Evolutionary conservation across 208 protist genomes (phyloP), one percentile per base, ranked within the genome.

Genomic region (Acanthamoeba sp.): DNA sequence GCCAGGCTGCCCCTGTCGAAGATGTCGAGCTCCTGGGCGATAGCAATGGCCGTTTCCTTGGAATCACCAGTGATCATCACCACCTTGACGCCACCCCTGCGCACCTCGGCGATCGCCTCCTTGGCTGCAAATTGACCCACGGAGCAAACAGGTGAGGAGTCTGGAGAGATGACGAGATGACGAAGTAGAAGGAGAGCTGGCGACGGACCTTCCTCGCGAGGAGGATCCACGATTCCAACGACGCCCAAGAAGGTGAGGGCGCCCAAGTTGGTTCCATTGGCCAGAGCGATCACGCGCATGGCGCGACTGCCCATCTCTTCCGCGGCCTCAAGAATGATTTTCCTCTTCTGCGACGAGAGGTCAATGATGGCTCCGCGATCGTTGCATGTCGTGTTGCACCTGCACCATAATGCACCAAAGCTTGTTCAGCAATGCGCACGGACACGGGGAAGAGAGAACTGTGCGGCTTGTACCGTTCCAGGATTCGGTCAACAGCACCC

Each of bases 191-290:
- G 36, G 45, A 57, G 36, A 18, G 38, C 4, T 20, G 98, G 98
- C 5, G 95, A 96, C 12, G 48, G 42, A 27, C 99, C 98, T 91
- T 99, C 98, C 48, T 96, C 85, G 29, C 99, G 97, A 42, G 98
- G 98, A 2, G 99, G 99, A 95, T 99, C 99, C 14, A 98, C 95
- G 97, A 99, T 99, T 50, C 98, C 98, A 55, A 98, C 98, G 18
- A 98, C 91, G 16, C 98, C 98, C 27, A 98, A 93, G 96, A 99
- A 98, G 0, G 96, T 98, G 69, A 99, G 98, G 89, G 27, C 98
- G 87, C 40, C 98, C 45, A 42, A 32, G n/a, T 42, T 52, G 29
- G 62, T 52, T 32, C 95, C 92, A n/a, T 55, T 94, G 32, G 96
- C 96, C 16, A 96, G 29, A 5, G 95, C 95, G 24, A 97, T n/a